A percentile compares a stretch with the other conserved stretches of the same genome.
Conservation (phyloP, 352 stramenopile genomes). For the Aphanomyces invadans region DNA sequence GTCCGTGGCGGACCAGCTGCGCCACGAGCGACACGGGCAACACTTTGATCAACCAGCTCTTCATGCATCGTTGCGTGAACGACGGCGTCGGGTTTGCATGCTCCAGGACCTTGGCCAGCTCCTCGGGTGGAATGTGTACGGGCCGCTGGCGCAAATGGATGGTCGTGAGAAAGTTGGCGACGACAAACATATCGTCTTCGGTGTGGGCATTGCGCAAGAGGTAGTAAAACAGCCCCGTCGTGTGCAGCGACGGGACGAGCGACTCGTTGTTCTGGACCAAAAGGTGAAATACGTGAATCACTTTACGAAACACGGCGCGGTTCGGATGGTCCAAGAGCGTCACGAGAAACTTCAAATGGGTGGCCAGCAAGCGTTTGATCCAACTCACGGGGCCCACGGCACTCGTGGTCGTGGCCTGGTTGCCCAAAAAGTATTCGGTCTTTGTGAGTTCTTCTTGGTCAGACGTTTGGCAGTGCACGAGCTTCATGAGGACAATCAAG, state of each 20-base stretch:
- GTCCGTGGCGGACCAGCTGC: slow-evolving; percentile 70
- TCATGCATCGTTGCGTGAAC: slow-evolving; percentile 73
- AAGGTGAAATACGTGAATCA: slow-evolving; percentile 65
- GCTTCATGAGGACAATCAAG: slow-evolving; percentile 66
- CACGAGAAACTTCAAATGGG: slow-evolving; percentile 75
- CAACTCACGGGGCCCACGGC: slow-evolving; percentile 64
- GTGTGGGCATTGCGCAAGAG: slow-evolving; percentile 70
- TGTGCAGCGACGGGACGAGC: slow-evolving; percentile 75
- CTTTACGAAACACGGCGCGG: slow-evolving; percentile 80
- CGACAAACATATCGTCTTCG: slow-evolving; percentile 76
- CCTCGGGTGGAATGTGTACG: slow-evolving; percentile 33
- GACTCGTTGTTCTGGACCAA: slow-evolving; percentile 78
- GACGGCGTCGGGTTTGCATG: slow-evolving; percentile 36
- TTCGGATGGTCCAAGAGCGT: slow-evolving; percentile 73
- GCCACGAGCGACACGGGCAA: slow-evolving; percentile 81
- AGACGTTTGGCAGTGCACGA: slow-evolving; percentile 77
- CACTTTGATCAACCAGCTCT: slow-evolving; percentile 74
- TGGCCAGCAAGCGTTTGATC: slow-evolving; percentile 67
- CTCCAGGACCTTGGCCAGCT: neutral
- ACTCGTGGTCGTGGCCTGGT: slow-evolving; percentile 30
- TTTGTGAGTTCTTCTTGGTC: slow-evolving; percentile 48
- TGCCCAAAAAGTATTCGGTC: slow-evolving; percentile 14
- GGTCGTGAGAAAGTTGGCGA: slow-evolving; percentile 65
- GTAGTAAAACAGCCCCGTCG: slow-evolving; percentile 83
- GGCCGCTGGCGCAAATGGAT: slow-evolving; percentile 75